Evolutionary conservation across 1,284 basidiomycete species (phyloP).

Genomic region (Microstroma glucosiphilum): DNA sequence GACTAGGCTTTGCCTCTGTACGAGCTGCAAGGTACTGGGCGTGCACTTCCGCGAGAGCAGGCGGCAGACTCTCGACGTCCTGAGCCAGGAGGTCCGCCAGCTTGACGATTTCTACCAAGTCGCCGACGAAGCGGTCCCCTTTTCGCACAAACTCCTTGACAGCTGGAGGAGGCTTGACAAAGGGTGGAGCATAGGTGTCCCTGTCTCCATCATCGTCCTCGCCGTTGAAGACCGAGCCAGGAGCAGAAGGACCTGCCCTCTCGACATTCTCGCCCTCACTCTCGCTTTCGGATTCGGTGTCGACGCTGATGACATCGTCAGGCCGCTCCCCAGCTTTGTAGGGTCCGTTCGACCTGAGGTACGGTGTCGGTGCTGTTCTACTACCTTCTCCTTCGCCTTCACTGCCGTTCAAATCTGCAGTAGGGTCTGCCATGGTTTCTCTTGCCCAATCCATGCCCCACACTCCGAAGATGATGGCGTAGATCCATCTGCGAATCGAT

Average conservation of each 20-base stretch:
- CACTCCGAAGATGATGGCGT: slow-evolving; percentile 26
- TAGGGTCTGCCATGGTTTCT: slow-evolving; percentile 29
- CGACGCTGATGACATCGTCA: slow-evolving; percentile 35
- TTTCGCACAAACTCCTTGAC: slow-evolving; percentile 30
- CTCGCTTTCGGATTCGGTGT: slow-evolving; percentile 25
- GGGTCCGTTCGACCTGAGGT: slow-evolving; percentile 9
- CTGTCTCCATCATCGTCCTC: slow-evolving; percentile 13
- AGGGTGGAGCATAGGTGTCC: not conserved
- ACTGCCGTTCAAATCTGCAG: not conserved
- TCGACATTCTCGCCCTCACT: slow-evolving; percentile 14
- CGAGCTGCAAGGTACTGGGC: slow-evolving; percentile 4
- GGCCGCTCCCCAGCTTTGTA: slow-evolving; percentile 19
- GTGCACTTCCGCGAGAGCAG: slow-evolving; percentile 5
- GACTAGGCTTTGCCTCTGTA: not conserved
- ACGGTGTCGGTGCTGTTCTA: slow-evolving; percentile 3
- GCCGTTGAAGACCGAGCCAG: slow-evolving; percentile 22
- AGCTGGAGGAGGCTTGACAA: slow-evolving; percentile 29
- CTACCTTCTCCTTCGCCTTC: slow-evolving; percentile 9
- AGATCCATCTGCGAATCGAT: slow-evolving; percentile 25
- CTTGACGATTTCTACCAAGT: slow-evolving; percentile 23
- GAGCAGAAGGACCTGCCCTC: slow-evolving; percentile 14
- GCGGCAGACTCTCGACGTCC: slow-evolving; percentile 8
- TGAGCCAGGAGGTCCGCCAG: slow-evolving; percentile 20
- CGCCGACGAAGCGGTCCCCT: slow-evolving; percentile 24
- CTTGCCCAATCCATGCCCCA: slow-evolving; percentile 43